Conservation (phyloP, 495 filamentous ascomycete species). For the Penicillium mononematosum region DNA sequence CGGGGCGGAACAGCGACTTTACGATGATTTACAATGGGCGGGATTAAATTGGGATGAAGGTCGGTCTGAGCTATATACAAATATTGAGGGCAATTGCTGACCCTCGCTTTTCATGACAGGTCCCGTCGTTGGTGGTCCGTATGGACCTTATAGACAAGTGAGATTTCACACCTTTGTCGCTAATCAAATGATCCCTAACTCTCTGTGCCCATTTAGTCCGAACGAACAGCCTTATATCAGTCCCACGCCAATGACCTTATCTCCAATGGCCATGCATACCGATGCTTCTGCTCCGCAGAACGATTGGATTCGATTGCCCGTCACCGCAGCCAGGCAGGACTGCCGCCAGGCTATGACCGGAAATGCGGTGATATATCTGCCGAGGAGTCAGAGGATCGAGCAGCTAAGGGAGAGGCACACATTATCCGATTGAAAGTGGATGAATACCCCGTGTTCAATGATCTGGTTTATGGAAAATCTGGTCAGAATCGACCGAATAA, state of each 20-base stretch:
- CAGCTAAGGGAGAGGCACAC: slow-evolving; percentile 65
- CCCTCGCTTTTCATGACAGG: slow-evolving; percentile 45
- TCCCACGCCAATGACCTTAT: slow-evolving; percentile 71
- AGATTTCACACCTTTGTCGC: slow-evolving; percentile 3
- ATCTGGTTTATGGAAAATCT: slow-evolving; percentile 74
- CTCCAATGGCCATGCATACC: slow-evolving; percentile 71
- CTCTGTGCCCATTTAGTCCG: slow-evolving; percentile 55
- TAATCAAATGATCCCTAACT: slow-evolving; percentile 11
- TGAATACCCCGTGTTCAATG: slow-evolving; percentile 59
- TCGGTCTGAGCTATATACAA: slow-evolving; percentile 11
- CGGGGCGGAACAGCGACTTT: slow-evolving; percentile 73
- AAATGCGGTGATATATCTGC: slow-evolving; percentile 65
- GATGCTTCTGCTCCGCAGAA: slow-evolving; percentile 85
- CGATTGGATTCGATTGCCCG: slow-evolving; percentile 63
- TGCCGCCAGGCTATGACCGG: slow-evolving; percentile 72
- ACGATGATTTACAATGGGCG: slow-evolving; percentile 80
- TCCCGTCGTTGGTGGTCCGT: slow-evolving; percentile 72
- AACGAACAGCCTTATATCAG: slow-evolving; percentile 72
- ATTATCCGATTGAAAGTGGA: slow-evolving; percentile 73
- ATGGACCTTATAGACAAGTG: slow-evolving; percentile 86
- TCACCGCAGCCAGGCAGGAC: slow-evolving; percentile 56
- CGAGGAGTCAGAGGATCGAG: slow-evolving; percentile 67
- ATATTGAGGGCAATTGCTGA: slow-evolving; percentile 2
- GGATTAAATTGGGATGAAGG: slow-evolving; percentile 95
- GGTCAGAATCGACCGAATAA: slow-evolving; percentile 48